Conservation (phyloP, 1,139 yeast species). For the Blastobotrys petasosporus region DNA sequence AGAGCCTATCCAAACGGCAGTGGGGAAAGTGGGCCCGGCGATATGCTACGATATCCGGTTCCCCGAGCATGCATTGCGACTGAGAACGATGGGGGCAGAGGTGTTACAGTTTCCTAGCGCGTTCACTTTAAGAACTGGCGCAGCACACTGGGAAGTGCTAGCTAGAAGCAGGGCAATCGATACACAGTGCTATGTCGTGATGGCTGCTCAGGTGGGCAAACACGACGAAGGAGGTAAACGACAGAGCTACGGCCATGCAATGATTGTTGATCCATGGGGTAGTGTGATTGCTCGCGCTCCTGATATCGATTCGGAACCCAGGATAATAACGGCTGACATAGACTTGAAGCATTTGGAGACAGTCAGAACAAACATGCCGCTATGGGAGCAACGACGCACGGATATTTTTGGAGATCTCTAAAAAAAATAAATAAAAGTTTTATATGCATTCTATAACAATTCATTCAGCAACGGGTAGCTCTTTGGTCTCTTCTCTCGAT, state of each 20-base stretch:
- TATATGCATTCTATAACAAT: no score
- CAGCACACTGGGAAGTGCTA: slow-evolving; percentile 79
- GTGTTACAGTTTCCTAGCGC: slow-evolving; percentile 83
- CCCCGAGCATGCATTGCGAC: slow-evolving; percentile 67
- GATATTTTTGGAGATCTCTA: slow-evolving; percentile 40
- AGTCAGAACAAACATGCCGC: slow-evolving; percentile 67
- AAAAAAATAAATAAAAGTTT: no score
- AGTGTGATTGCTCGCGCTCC: slow-evolving; percentile 57
- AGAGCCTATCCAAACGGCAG: slow-evolving; percentile 52
- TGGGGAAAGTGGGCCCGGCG: slow-evolving; percentile 63
- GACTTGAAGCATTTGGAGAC: slow-evolving; percentile 46
- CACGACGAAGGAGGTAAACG: slow-evolving; percentile 48
- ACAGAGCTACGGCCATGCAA: slow-evolving; percentile 74
- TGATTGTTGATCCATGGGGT: slow-evolving; percentile 92
- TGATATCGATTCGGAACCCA: slow-evolving; percentile 45
- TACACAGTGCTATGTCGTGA: slow-evolving; percentile 76
- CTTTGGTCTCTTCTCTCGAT: no score
- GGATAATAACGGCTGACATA: slow-evolving; percentile 64
- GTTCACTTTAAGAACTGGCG: slow-evolving; percentile 85
- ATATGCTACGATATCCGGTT: slow-evolving; percentile 87
- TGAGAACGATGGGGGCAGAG: slow-evolving; percentile 70
- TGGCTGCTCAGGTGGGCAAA: slow-evolving; percentile 87
- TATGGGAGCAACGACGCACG: slow-evolving; percentile 62
- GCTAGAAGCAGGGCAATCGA: slow-evolving; percentile 84
- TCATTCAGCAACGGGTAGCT: no score